Percentiles rank a stretch among this genome's conserved stretches.
Conservation (phyloP, 2,329 filamentous ascomycete species). For the Cladosporium austrohemisphaericum region DNA sequence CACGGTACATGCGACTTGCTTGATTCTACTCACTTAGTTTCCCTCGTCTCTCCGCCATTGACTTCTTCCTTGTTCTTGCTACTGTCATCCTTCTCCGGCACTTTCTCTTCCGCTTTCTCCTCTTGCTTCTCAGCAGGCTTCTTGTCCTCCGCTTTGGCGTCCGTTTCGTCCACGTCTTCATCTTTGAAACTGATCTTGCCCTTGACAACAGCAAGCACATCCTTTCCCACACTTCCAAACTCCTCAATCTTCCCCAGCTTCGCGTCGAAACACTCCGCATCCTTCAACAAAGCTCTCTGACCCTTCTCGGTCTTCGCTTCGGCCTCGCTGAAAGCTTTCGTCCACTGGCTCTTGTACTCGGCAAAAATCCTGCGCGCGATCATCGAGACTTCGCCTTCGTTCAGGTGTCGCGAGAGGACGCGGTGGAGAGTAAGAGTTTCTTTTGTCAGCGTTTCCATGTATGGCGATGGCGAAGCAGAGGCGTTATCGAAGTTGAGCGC, state of each 20-base stretch:
- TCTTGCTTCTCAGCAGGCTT: slow-evolving; percentile 15
- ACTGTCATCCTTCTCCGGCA: not conserved
- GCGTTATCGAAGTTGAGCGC: slow-evolving; percentile 69
- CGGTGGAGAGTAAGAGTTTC: slow-evolving; percentile 82
- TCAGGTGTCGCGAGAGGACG: slow-evolving; percentile 76
- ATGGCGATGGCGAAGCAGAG: slow-evolving; percentile 51
- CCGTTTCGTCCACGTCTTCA: slow-evolving; percentile 12
- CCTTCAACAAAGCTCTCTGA: slow-evolving; percentile 72
- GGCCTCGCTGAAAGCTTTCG: slow-evolving; percentile 64
- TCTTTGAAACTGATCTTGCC: slow-evolving; percentile 45
- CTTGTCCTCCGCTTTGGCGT: not conserved
- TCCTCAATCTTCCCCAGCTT: slow-evolving; percentile 75
- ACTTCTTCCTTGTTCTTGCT: not conserved
- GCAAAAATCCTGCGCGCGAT: slow-evolving; percentile 85
- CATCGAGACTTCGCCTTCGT: slow-evolving; percentile 69
- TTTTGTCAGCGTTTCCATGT: slow-evolving; percentile 83
- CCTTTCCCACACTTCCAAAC: slow-evolving; percentile 63
- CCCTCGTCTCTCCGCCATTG: slow-evolving; percentile 1
- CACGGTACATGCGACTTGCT: too few relatives aligned
- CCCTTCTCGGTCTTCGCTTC: slow-evolving; percentile 63
- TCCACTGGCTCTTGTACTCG: slow-evolving; percentile 76
- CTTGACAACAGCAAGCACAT: slow-evolving; percentile 36
- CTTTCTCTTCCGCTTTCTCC: not conserved
- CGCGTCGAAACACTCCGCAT: slow-evolving; percentile 68
- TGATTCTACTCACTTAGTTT: too few relatives aligned